Base-by-base conservation (phyloP, 169 alveolate genomes). In the Gregarina niphandrodes region DNA sequence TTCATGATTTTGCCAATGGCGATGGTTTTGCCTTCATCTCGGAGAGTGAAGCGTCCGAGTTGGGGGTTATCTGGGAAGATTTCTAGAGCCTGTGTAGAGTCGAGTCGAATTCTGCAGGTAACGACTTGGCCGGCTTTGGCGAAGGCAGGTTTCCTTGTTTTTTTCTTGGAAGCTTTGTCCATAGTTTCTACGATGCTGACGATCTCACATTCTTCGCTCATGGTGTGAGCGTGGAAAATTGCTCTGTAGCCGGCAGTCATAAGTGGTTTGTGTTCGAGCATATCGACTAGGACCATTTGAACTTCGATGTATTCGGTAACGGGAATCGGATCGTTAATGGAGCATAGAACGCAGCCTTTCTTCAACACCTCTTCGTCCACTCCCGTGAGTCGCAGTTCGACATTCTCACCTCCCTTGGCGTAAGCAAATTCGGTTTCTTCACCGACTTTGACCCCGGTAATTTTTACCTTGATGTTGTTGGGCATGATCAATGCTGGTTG, bases 331-430 rank as follows among this genome's bases (percentile, higher is more conserved):
- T 62, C 51, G 23, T 77, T 73, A 39, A 71, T 64, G 45, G 81
- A 68, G 31, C 96, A 87, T 49, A 91, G 58, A 39, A 87, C 86
- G 57, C 65, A 75, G n/a, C 98, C 98, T 70, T 86, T 79, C 44
- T 66, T 56, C 24, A 88, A 61, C 35, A 80, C 89, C 48, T 74
- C 89, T 37, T 84, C 95, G 32, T 83, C 94, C 12, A 78, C 60
- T 15, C 84, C 75, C 42, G 75, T 55, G 42, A 84, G 42, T 61
- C 70, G 65, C 41, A 76, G 42, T 67, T 49, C 21, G 13, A 44
- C 45, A 51, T 70, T 70, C 52, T 77, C 89, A 19, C 89, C 89
- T 21, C 82, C 75, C 29, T 59, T 64, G 16, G 89, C 84, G 52
- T 67, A 71, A 13, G 51, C 62, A 38, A 73, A 66, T 17, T 69